Base-by-base conservation (phyloP, 2,329 filamentous ascomycete genomes). In the Penicillium concentricum region DNA sequence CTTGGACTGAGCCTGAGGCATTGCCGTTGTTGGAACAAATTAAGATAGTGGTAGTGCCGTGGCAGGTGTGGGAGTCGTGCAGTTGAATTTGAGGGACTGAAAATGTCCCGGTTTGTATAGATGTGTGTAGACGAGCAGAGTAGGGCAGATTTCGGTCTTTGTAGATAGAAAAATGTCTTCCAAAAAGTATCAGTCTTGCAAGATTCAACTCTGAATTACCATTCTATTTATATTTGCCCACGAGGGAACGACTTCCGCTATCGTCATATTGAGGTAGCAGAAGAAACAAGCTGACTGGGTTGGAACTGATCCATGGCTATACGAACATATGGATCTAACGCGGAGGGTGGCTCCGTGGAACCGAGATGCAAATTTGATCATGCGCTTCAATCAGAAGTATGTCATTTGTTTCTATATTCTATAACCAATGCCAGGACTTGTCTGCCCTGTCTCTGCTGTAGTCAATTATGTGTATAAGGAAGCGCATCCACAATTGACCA, bases 1-100 rank as follows among this genome's bases (percentile, higher is more conserved):
- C 13, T 62, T 62, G 61, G 64, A 76, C 16, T 63, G 28, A 28
- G 28, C 28, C 28, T 28, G 57, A 60, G 63, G 66, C 69, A 65
- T 72, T 41, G 46, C 48, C 26, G 41, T 5, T 44, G 4, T 32
- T 18, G 39, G 39, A 7, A 41, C 18, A 13, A 30, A 13, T 41
- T 28, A 20, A 20, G 24, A 6, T 20, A 22, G 26, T 18, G 12
- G n/a, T 3, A n/a, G 37, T 18, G 18, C 12, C 16, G 20, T 44
- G 7, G 5, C 18, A 20, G 39, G 13, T n/a, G 22, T 20, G 20
- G 16, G n/a, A 42, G 20, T 51, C 9, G 9, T 51, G n/a, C 18
- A 34, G 8, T 28, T 46, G 18, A 7, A 18, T 20, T 20, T 5
- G 20, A 26, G 8, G 5, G 38, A 49, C 28, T 16, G 38, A 26